Conservation (phyloP, 2,329 filamentous ascomycete genomes). For the Pestalotiopsis sp. region DNA sequence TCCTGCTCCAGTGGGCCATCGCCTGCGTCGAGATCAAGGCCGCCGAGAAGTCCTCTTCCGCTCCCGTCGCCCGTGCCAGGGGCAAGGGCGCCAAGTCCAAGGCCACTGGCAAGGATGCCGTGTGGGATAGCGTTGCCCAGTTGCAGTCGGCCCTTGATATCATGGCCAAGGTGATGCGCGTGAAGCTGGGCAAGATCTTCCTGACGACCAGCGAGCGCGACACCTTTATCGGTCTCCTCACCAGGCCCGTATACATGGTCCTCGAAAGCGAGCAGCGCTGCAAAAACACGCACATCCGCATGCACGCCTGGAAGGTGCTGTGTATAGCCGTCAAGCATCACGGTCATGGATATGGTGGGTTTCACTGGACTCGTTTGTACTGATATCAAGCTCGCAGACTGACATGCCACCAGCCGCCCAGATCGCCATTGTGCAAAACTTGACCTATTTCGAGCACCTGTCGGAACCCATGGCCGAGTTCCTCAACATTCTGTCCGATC, state of each 20-base stretch:
- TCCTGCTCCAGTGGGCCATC: constrained; percentile 92
- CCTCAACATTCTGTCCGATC: constrained; percentile 90
- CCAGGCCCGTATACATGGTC: constrained; percentile 89
- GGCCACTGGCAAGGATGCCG: constrained; percentile 72
- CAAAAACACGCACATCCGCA: constrained; percentile 85
- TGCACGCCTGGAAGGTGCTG: constrained; percentile 96
- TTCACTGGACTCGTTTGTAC: constrained; percentile 3
- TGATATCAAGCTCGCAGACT: constrained; percentile 28
- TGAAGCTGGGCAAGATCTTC: constrained; percentile 92
- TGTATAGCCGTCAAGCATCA: constrained; percentile 98
- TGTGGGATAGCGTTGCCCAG: constrained; percentile 88
- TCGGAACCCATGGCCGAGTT: constrained; percentile 99
- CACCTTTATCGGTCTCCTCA: constrained; percentile 90
- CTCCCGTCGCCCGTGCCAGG: constrained; percentile 70
- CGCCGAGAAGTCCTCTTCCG: constrained; percentile 80
- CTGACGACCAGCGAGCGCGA: constrained; percentile 95
- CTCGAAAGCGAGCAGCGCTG: constrained; percentile 92
- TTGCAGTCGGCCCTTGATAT: constrained; percentile 86
- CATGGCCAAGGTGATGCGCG: constrained; percentile 94
- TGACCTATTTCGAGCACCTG: constrained; percentile 98
- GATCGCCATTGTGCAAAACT: constrained; percentile 95
- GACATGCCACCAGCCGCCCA: constrained; percentile 70
- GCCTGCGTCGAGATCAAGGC: constrained; percentile 93
- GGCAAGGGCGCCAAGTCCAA: constrained; percentile 78
- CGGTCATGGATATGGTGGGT: constrained; percentile 88